Conservation (phyloP, 208 protist genomes). For the Strigomonas galati region DNA sequence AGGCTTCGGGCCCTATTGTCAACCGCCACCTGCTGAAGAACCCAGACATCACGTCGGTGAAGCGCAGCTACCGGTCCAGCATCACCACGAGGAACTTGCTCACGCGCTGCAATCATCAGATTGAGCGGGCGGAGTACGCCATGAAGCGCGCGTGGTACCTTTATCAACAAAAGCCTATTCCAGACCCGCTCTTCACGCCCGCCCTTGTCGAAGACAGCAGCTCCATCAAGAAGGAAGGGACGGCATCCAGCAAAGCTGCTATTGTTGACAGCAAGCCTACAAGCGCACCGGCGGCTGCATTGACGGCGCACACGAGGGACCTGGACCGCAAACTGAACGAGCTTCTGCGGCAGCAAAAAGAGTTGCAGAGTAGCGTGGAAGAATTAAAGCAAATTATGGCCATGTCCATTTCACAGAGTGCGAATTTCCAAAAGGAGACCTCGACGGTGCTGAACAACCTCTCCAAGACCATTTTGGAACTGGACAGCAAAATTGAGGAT, state of each 20-base stretch:
- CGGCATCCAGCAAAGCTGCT: conserved; percentile 3
- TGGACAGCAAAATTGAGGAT: conserved; percentile 75
- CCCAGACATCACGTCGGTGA: conserved; percentile 39
- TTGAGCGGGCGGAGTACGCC: conserved; percentile 66
- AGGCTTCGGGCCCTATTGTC: conserved; percentile 61
- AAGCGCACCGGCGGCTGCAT: background rate
- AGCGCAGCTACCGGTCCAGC: conserved; percentile 69
- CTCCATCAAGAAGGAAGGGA: too few relatives aligned
- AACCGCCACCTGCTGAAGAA: conserved; percentile 74
- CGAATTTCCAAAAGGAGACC: conserved; percentile 52
- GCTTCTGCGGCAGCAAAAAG: conserved; percentile 41
- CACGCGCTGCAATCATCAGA: conserved; percentile 82
- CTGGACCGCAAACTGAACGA: conserved; percentile 39
- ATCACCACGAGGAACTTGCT: conserved; percentile 87
- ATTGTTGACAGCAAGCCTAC: conserved; percentile 12
- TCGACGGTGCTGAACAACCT: conserved; percentile 73
- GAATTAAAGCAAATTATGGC: conserved; percentile 53
- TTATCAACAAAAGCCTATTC: conserved; percentile 67
- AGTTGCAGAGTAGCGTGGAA: conserved; percentile 28
- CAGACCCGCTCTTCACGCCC: conserved; percentile 49
- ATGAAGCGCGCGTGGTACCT: conserved; percentile 89
- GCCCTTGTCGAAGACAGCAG: background rate
- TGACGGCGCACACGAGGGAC: background rate
- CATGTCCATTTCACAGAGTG: conserved; percentile 14
- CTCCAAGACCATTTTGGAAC: conserved; percentile 57